Conservation (phyloP, 2,329 filamentous ascomycete genomes). For the Exserohilum rostratum region DNA sequence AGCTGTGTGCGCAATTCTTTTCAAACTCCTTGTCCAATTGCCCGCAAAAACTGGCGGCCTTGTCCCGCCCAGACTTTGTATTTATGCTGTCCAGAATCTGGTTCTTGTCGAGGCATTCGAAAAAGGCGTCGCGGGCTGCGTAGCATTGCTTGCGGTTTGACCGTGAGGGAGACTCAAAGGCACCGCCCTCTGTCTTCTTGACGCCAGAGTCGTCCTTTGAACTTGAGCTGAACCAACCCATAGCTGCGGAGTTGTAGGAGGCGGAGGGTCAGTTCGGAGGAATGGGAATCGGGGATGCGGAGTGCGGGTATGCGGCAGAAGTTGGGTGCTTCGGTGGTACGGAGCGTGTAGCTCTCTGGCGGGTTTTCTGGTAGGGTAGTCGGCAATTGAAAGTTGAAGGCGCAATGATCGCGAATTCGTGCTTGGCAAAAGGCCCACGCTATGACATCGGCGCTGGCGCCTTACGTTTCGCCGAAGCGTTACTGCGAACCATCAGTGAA, state of each 20-base stretch:
- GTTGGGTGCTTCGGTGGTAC: neutral
- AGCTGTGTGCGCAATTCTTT: constrained; percentile 83
- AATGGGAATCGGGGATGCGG: too few species aligned
- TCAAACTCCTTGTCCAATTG: constrained; percentile 72
- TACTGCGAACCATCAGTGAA: constrained; percentile 12
- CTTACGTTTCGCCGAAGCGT: constrained; percentile 25
- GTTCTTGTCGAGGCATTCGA: constrained; percentile 82
- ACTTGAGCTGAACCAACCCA: constrained; percentile 60
- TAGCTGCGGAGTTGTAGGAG: constrained; percentile 41
- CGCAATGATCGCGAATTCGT: constrained; percentile 18
- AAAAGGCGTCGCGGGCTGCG: constrained; percentile 87
- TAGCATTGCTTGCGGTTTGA: constrained; percentile 84
- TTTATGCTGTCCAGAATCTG: constrained; percentile 77
- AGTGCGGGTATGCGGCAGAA: too few species aligned
- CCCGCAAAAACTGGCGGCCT: constrained; percentile 61
- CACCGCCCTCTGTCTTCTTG: constrained; percentile 56
- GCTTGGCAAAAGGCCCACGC: constrained; percentile 25
- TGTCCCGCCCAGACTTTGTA: constrained; percentile 59
- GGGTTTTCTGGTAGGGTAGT: neutral
- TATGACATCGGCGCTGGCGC: constrained; percentile 26
- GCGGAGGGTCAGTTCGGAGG: constrained; percentile 6
- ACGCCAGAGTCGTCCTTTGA: constrained; percentile 44
- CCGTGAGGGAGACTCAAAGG: constrained; percentile 81
- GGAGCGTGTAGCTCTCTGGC: neutral
- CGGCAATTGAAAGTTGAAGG: neutral